A percentile compares a stretch with the other conserved stretches of the same genome.
These are phyloP conservation scores for Trichomonascaceae sp. DNA, from an alignment of 1,139 yeast genomes.

Conservation along the genomic window DNA sequence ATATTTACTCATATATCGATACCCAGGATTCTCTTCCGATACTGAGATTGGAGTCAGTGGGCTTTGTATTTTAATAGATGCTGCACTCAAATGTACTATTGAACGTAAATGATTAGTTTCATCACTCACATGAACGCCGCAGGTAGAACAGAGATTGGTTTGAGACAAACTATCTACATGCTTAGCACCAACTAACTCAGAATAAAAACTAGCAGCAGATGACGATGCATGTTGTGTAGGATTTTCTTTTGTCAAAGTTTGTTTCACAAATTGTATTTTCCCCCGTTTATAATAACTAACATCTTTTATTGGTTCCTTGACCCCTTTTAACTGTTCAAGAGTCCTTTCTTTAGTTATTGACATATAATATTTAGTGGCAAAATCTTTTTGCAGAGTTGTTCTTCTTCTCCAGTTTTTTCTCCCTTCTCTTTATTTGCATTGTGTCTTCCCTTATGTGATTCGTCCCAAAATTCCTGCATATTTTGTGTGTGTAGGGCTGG, in stretches of 20 bases:
- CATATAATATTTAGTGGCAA: neutral
- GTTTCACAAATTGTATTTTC: neutral
- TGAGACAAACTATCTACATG: neutral
- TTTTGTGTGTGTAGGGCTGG: neutral
- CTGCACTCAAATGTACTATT: slow-evolving; percentile 14
- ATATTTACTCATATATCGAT: slow-evolving; percentile 18
- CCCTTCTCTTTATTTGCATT: neutral
- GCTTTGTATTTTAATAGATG: slow-evolving; percentile 11
- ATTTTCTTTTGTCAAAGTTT: neutral
- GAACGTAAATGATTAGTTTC: slow-evolving; percentile 13
- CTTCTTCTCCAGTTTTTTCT: neutral
- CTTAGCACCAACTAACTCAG: neutral
- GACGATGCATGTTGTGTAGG: neutral
- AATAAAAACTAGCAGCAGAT: neutral
- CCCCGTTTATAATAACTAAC: neutral
- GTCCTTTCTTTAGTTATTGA: neutral
- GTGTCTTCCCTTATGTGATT: neutral
- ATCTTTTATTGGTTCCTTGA: neutral
- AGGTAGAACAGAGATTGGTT: slow-evolving; percentile 11
- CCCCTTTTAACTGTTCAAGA: neutral
- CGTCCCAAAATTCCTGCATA: neutral
- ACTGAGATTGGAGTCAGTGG: slow-evolving; percentile 14
- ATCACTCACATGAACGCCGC: slow-evolving; percentile 14
- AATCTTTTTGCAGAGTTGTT: neutral
- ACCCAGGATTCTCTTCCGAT: slow-evolving; percentile 15